A percentile compares a stretch with the other conserved stretches of the same genome.
Conservation (phyloP, 768 basidiomycete species). For the Nevesoporus exiguus region DNA sequence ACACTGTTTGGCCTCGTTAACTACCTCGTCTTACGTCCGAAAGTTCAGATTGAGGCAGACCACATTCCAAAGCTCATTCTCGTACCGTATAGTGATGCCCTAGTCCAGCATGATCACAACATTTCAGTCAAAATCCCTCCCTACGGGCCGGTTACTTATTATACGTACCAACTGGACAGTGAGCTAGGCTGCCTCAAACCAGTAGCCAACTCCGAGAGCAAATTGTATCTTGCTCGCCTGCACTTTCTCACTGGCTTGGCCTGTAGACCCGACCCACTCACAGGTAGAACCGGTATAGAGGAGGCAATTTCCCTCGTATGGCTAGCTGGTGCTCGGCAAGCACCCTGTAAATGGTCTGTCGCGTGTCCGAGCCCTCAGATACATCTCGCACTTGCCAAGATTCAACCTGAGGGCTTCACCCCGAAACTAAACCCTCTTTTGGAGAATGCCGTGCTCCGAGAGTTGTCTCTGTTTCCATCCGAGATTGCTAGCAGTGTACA, state of each 20-base stretch:
- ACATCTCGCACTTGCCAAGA: background rate
- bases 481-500: background rate
- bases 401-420: background rate
- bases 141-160: background rate
- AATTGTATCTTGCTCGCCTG: background rate
- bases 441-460: background rate
- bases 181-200: background rate
- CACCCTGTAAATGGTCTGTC: too few relatives aligned
- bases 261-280: background rate
- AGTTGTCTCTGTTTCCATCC: background rate
- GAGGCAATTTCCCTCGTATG: background rate
- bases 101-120: background rate
- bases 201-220: background rate
- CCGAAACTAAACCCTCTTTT: background rate
- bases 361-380: background rate
- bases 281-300: background rate
- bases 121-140: background rate
- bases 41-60: background rate
- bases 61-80: background rate
- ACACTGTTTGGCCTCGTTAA: background rate
- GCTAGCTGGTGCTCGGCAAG: background rate
- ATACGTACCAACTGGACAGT: background rate
- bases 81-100: background rate
- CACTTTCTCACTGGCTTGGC: background rate
- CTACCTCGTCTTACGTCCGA: background rate